Conservation (phyloP, 164 flowering plant genomes). For the Dillenia turbinata region DNA sequence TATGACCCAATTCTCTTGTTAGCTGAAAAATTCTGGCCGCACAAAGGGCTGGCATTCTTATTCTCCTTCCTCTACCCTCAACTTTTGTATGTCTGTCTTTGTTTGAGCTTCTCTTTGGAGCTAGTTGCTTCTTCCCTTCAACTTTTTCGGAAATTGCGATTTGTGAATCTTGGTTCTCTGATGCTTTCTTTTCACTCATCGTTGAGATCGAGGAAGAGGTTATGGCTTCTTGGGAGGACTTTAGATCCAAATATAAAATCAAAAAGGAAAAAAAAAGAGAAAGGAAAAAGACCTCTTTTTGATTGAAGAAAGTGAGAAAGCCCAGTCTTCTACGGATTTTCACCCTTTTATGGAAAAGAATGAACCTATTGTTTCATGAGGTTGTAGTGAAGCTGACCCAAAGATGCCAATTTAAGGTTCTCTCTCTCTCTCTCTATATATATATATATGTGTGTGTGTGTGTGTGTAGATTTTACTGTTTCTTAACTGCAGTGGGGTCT, state of each 20-base stretch:
- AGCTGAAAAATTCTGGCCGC: conserved; percentile 86
- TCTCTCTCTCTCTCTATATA: not conserved
- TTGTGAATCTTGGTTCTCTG: conserved; percentile 56
- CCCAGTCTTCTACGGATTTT: conserved; percentile 42
- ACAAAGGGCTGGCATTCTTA: conserved; percentile 90
- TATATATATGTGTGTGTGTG: not conserved
- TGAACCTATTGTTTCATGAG: conserved; percentile 13
- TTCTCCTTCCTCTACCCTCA: conserved; percentile 81
- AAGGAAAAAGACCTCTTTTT: conserved; percentile 16
- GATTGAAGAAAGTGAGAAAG: conserved; percentile 39
- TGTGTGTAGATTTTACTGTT: not conserved
- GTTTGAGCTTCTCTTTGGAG: conserved; percentile 76
- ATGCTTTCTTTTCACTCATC: conserved; percentile 39
- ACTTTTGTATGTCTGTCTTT: conserved; percentile 87
- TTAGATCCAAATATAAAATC: conserved; percentile 52
- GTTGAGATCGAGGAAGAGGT: conserved; percentile 27
- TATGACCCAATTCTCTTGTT: conserved; percentile 81
- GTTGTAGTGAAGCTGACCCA: conserved; percentile 18
- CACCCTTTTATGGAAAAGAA: conserved; percentile 43
- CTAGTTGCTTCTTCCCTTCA: conserved; percentile 53
- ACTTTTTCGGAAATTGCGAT: conserved; percentile 56
- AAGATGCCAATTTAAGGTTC: conserved; percentile 10
- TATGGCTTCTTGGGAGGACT: conserved; percentile 38
- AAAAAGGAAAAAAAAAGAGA: conserved; percentile 19
- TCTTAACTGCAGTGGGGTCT: conserved; percentile 7